Conservation (phyloP, 2,329 filamentous ascomycete species). For the Fusarium begoniae region DNA sequence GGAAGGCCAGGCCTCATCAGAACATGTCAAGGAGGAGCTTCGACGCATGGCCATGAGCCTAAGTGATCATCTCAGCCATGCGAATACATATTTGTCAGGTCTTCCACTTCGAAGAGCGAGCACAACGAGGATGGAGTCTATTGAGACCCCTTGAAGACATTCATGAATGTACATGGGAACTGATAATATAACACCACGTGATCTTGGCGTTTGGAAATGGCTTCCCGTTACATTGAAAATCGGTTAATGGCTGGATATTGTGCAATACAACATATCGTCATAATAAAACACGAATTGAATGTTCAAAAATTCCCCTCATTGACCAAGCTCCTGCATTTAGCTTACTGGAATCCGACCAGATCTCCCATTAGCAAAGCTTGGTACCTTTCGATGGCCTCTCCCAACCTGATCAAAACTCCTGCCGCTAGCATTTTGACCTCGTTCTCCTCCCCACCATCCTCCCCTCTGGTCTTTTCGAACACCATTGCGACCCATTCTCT, state of each 20-base stretch:
- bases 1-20: constrained; percentile 61
- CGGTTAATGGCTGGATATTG: not conserved
- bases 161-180: not conserved
- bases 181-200: not conserved
- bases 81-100: constrained; percentile 55
- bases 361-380: constrained; percentile 81
- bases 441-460: constrained; percentile 73
- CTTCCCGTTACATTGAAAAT: not conserved
- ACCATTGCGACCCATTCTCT: constrained; percentile 84
- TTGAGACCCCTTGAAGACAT: constrained; percentile 32
- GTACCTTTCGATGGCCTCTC: constrained; percentile 85
- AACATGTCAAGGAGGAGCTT: constrained; percentile 62
- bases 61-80: constrained; percentile 58
- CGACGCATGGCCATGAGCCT: constrained; percentile 60
- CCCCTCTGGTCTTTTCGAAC: constrained; percentile 69
- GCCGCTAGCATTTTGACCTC: constrained; percentile 82
- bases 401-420: constrained; percentile 78
- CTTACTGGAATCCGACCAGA: constrained; percentile 55
- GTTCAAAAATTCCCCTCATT: not conserved
- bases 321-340: not conserved
- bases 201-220: not conserved
- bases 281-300: constrained; percentile 30
- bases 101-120: constrained; percentile 51
- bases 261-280: constrained; percentile 12
- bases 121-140: constrained; percentile 42